Base-by-base conservation (phyloP, 208 protist genomes). In the Wallacemonas rigidus region DNA sequence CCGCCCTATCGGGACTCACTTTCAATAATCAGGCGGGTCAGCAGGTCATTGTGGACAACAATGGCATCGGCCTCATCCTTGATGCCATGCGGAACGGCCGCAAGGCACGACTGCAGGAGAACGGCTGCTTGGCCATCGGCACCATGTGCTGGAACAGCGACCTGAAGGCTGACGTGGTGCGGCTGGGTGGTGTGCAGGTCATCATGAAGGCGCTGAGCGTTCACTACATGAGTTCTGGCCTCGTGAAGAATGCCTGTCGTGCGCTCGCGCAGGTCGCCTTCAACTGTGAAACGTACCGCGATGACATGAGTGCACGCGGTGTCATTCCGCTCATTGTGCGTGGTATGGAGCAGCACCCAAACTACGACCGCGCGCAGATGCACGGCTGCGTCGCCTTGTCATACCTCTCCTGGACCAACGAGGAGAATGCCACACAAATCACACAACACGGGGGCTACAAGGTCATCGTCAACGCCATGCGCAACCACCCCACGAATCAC, bases 81-180 rank as follows among this genome's bases (percentile, higher is more conserved):
- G 85, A 94, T 60, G 87, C 88, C 41, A 96, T 97, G 93, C 77
- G 87, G 9, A 56, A 65, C 6, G 89, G 88, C 50, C 91, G 82
- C 75, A 92, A 90, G 67, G 78, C 93, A 15, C 82, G 89, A 26
- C 71, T 97, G 56, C 88, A 95, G 67, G 91, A 97, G 62, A 95
- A 95, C 69, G 87, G 87, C 12, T 96, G 91, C 80, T 77, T 97
- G 26, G 89, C 86, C 1, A 87, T 97, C 58, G 93, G 93, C 60
- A 96, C 93, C 53, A 94, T 97, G 89, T 95, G 91, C 80, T 97
- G 93, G 91, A 96, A 95, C 77, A 89, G 77, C 72, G 90, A 96
- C 57, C 80, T 96, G 36, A 97, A 97, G 77, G 83, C 89, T 8
- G 93, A 96, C 40, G 89, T 97, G 3, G 89, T 96, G 67, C 84